Conservation (phyloP, 129 eudicot genomes). For the Ambrosia trifida region DNA sequence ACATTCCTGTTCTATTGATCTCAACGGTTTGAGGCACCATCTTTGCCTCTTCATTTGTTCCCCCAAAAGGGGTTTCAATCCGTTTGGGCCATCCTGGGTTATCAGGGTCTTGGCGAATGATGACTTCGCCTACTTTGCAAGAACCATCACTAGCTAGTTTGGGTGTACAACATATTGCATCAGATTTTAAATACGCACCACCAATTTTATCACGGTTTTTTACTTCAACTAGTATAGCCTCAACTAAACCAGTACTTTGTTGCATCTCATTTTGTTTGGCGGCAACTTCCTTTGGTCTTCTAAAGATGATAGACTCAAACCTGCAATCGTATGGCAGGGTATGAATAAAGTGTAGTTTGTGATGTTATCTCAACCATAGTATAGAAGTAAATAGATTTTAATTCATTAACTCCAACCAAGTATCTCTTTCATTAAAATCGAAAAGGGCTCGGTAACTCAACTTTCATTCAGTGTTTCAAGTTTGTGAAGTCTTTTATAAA, state of each 20-base stretch:
- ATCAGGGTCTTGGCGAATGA: conserved; percentile 63
- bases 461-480: background rate
- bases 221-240: conserved; percentile 79
- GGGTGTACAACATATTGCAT: conserved; percentile 77
- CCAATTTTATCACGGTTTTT: conserved; percentile 80
- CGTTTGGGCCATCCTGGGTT: conserved; percentile 83
- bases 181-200: conserved; percentile 57
- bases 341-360: background rate
- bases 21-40: conserved; percentile 57
- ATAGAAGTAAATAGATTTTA: background rate
- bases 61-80: conserved; percentile 62
- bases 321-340: conserved; percentile 37
- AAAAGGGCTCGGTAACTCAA: background rate
- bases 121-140: conserved; percentile 91
- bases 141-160: conserved; percentile 70
- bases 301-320: conserved; percentile 71
- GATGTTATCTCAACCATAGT: background rate
- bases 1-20: conserved; percentile 84
- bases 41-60: conserved; percentile 60
- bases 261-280: conserved; percentile 75
- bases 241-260: conserved; percentile 73
- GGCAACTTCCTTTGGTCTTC: conserved; percentile 70
- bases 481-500: too few relatives aligned
- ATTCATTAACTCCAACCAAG: conserved; percentile 1
- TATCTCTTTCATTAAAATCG: background rate